A percentile compares a stretch with the other conserved stretches of the same genome.
These are phyloP conservation scores for Fusarium abutilonis DNA, from an alignment of 2,329 filamentous ascomycete species.

Conservation along the genomic window DNA sequence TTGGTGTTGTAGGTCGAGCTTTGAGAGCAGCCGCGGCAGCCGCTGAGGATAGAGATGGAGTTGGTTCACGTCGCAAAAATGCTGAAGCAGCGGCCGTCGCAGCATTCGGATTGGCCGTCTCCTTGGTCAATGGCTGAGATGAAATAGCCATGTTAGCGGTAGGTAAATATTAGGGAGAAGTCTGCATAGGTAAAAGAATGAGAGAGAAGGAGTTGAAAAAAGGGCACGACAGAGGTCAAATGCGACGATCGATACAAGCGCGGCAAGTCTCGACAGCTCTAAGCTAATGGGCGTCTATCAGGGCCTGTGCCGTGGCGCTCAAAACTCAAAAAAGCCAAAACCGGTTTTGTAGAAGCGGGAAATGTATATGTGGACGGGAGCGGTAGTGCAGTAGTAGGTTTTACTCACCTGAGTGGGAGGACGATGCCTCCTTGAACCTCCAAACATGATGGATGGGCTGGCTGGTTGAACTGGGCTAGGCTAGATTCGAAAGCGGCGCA, in stretches of 20 bases:
- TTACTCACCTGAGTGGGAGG: constrained; percentile 60
- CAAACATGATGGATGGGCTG: constrained; percentile 56
- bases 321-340: constrained; percentile 40
- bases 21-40: constrained; percentile 87
- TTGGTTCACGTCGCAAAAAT: constrained; percentile 75
- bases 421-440: constrained; percentile 60
- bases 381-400: constrained; percentile 23
- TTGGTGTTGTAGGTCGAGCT: constrained; percentile 80
- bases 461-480: constrained; percentile 11
- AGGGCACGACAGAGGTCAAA: not conserved
- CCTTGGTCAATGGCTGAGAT: constrained; percentile 68
- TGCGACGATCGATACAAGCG: constrained; percentile 8
- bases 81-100: constrained; percentile 84
- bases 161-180: constrained; percentile 1
- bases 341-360: constrained; percentile 29
- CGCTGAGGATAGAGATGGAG: constrained; percentile 76
- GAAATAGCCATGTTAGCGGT: constrained; percentile 43
- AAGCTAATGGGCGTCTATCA: constrained; percentile 4
- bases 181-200: not conserved
- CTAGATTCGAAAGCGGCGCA: constrained; percentile 35
- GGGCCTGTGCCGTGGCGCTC: constrained; percentile 23
- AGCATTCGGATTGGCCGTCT: constrained; percentile 75
- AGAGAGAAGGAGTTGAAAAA: constrained; percentile 1
- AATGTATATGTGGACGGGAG: not conserved
- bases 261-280: constrained; percentile 6